Evolutionary conservation across 257 asterid species (phyloP).

Genomic region (Solanum dulcamara): DNA sequence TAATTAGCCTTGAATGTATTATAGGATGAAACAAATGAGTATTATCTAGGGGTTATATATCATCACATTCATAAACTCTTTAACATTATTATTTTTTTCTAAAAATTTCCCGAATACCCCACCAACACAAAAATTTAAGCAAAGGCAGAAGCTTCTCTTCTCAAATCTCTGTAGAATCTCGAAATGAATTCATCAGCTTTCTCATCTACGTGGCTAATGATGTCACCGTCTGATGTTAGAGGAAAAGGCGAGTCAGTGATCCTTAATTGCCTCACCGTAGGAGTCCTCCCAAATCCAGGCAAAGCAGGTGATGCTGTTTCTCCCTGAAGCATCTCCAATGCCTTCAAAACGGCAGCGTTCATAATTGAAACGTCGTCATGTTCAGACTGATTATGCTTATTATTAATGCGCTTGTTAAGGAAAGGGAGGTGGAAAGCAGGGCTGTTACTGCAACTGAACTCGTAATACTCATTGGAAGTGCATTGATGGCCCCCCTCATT

Average conservation of each 20-base stretch:
- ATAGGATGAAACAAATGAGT: neutral
- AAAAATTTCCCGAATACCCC: neutral
- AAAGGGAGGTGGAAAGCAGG: slow-evolving; percentile 31
- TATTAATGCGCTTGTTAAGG: slow-evolving; percentile 14
- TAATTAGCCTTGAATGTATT: neutral
- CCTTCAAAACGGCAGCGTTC: slow-evolving; percentile 6
- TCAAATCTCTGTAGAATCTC: slow-evolving; percentile 15
- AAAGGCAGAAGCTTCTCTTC: neutral
- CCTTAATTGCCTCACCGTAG: slow-evolving; percentile 28
- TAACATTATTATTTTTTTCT: neutral
- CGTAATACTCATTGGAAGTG: slow-evolving; percentile 41
- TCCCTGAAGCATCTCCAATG: slow-evolving; percentile 37
- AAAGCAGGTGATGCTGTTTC: slow-evolving; percentile 29
- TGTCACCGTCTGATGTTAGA: neutral
- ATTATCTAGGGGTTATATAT: neutral
- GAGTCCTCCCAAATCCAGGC: slow-evolving; percentile 23
- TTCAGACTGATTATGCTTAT: neutral
- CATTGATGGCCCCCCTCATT: neutral
- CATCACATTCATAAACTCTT: neutral
- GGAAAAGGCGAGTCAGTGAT: slow-evolving; percentile 25
- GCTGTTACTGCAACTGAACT: slow-evolving; percentile 75
- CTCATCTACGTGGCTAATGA: neutral
- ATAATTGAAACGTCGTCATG: slow-evolving; percentile 12
- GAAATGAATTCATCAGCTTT: slow-evolving; percentile 24
- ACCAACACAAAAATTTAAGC: neutral